These are phyloP conservation scores for Sphagnurus paluster DNA, from an alignment of 1,284 basidiomycete genomes.

Conservation along the genomic window DNA sequence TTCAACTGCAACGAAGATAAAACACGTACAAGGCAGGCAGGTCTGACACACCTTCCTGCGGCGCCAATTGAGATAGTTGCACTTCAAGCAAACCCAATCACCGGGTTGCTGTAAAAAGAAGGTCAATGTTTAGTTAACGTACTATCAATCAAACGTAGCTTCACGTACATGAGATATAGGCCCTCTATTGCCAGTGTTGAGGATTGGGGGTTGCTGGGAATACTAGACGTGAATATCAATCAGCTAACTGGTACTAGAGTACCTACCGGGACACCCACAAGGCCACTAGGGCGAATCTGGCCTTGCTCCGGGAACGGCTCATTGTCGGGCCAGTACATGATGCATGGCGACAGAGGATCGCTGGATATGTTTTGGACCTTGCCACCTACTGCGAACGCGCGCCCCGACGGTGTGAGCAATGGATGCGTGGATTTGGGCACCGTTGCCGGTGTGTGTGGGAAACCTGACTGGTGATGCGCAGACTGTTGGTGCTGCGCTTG, in stretches of 20 bases:
- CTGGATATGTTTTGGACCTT: slow-evolving; percentile 73
- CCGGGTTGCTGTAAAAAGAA: slow-evolving; percentile 68
- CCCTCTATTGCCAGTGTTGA: slow-evolving; percentile 87
- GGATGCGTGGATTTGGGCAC: slow-evolving; percentile 47
- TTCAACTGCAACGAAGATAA: slow-evolving; percentile 9
- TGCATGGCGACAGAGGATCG: slow-evolving; percentile 68
- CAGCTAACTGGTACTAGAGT: slow-evolving; percentile 2
- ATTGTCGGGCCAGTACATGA: slow-evolving; percentile 88
- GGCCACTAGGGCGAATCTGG: slow-evolving; percentile 65
- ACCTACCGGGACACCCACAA: slow-evolving; percentile 55
- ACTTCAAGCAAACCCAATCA: slow-evolving; percentile 87
- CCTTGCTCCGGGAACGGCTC: slow-evolving; percentile 75
- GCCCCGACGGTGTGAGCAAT: slow-evolving; percentile 76
- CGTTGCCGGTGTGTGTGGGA: slow-evolving; percentile 12
- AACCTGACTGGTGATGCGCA: slow-evolving; percentile 8
- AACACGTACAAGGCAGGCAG: slow-evolving; percentile 69
- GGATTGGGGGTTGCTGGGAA: slow-evolving; percentile 73
- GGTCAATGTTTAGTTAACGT: slow-evolving; percentile 6
- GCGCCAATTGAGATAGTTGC: slow-evolving; percentile 85
- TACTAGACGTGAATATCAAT: slow-evolving; percentile 12
- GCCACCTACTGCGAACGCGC: slow-evolving; percentile 69
- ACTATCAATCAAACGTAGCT: not conserved
- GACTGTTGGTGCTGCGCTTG: slow-evolving; percentile 5
- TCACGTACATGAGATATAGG: slow-evolving; percentile 64
- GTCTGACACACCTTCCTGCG: slow-evolving; percentile 86